Evolutionary conservation across 2,329 filamentous ascomycete species (phyloP).

Genomic region (Aspergillus ochraceus): DNA sequence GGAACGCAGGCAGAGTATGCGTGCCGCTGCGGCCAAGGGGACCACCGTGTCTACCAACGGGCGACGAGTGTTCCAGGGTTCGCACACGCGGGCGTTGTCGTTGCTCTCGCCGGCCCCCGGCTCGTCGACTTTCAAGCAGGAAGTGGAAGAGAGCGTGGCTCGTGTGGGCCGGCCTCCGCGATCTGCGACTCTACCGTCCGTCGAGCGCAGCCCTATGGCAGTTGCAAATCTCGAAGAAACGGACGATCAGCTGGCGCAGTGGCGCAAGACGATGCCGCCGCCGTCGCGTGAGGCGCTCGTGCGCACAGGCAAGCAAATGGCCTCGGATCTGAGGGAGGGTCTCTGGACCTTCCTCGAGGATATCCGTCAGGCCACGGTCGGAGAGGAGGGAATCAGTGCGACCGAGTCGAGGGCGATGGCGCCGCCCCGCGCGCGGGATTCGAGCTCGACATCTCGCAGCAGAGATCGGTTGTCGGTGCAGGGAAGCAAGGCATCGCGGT

Average conservation of each 20-base stretch:
- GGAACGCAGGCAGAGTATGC: conserved; percentile 70
- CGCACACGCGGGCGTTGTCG: conserved; percentile 69
- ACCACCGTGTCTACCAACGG: conserved; percentile 38
- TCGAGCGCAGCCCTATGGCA: conserved; percentile 32
- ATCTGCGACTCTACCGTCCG: conserved; percentile 42
- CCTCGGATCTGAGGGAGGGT: conserved; percentile 84
- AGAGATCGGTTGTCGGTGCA: conserved; percentile 32
- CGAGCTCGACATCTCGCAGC: conserved; percentile 32
- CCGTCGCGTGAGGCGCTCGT: conserved; percentile 54
- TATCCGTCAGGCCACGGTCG: conserved; percentile 90
- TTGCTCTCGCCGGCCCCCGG: conserved; percentile 66
- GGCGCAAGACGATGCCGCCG: conserved; percentile 44
- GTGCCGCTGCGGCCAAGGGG: conserved; percentile 46
- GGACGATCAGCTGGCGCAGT: conserved; percentile 40
- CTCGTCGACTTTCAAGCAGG: conserved; percentile 17
- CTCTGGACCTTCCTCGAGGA: conserved; percentile 95
- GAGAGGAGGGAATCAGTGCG: conserved; percentile 79
- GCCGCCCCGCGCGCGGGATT: conserved; percentile 31
- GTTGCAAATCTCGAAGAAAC: conserved; percentile 25
- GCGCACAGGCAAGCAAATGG: conserved; percentile 70
- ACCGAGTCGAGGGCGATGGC: conserved; percentile 40
- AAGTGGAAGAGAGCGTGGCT: conserved; percentile 18
- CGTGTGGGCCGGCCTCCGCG: conserved; percentile 38
- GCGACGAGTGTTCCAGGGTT: conserved; percentile 68
- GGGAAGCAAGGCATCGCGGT: conserved; percentile 30